Conservation (phyloP, 805 yeast species). For the Tetrapisispora taiwanensis region DNA sequence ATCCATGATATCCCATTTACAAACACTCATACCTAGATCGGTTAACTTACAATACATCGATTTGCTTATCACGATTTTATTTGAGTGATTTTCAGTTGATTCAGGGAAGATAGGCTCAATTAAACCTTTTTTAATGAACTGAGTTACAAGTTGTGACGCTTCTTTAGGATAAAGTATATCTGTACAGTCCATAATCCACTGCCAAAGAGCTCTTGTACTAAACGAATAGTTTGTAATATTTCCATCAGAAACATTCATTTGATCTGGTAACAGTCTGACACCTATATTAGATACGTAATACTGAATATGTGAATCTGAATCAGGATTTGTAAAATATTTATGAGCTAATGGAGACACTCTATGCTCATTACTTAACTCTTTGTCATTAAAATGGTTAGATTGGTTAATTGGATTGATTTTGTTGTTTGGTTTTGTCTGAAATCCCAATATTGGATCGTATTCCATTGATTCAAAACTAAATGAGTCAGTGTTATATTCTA, state of each 20-base stretch:
- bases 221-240: conserved; percentile 38
- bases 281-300: conserved; percentile 64
- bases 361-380: conserved; percentile 9
- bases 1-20: conserved; percentile 20
- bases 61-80: conserved; percentile 28
- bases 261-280: conserved; percentile 44
- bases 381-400: conserved; percentile 8
- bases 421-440: not conserved
- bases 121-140: conserved; percentile 39
- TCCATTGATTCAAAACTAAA: conserved; percentile 28
- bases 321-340: conserved; percentile 77
- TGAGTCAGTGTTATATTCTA: conserved; percentile 25
- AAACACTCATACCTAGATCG: conserved; percentile 32
- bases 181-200: conserved; percentile 88
- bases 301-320: conserved; percentile 70
- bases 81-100: conserved; percentile 28
- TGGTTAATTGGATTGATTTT: conserved; percentile 6
- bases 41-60: conserved; percentile 37
- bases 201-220: conserved; percentile 69
- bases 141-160: conserved; percentile 42
- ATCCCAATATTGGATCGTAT: conserved; percentile 5
- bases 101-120: conserved; percentile 35
- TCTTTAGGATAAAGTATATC: conserved; percentile 48
- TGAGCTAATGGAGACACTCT: conserved; percentile 60
- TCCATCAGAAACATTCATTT: conserved; percentile 26